Percentiles rank a stretch among this genome's conserved stretches.
Evolutionary conservation across 306 rosid species (phyloP).

Genomic region (Vigna mungo): DNA sequence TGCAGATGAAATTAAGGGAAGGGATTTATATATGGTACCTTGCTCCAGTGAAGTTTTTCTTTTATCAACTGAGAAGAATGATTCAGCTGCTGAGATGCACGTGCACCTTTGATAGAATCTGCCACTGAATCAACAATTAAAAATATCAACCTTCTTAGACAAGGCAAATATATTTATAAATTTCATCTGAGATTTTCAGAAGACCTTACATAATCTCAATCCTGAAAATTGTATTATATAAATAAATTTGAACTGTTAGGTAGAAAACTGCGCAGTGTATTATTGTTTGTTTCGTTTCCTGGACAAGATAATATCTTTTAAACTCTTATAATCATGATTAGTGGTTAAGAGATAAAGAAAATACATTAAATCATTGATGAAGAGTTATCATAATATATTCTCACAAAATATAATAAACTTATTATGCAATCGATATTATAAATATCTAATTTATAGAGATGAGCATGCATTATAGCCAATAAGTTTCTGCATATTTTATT

Average conservation of each 20-base stretch:
- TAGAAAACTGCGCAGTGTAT: not conserved
- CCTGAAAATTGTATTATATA: not conserved
- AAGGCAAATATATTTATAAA: not conserved
- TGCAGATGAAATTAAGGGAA: conserved; percentile 2
- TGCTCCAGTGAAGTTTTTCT: conserved; percentile 20
- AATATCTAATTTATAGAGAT: too few species aligned
- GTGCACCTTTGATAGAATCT: not conserved
- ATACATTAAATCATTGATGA: too few species aligned
- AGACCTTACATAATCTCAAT: not conserved
- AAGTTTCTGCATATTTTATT: too few species aligned
- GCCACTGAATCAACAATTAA: conserved; percentile 10
- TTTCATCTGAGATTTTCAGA: not conserved
- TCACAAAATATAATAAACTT: too few species aligned
- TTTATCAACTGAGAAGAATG: conserved; percentile 16
- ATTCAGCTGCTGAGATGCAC: not conserved
- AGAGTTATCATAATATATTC: too few species aligned
- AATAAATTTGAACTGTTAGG: not conserved
- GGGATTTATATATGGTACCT: conserved; percentile 28
- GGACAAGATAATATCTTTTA: not conserved
- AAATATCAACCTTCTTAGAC: not conserved
- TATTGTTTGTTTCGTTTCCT: not conserved
- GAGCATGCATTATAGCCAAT: too few species aligned
- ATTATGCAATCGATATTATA: too few species aligned
- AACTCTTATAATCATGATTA: too few species aligned
- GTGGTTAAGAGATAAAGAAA: too few species aligned